Conservation (phyloP, 805 yeast species). For the Lachancea mirantina region DNA sequence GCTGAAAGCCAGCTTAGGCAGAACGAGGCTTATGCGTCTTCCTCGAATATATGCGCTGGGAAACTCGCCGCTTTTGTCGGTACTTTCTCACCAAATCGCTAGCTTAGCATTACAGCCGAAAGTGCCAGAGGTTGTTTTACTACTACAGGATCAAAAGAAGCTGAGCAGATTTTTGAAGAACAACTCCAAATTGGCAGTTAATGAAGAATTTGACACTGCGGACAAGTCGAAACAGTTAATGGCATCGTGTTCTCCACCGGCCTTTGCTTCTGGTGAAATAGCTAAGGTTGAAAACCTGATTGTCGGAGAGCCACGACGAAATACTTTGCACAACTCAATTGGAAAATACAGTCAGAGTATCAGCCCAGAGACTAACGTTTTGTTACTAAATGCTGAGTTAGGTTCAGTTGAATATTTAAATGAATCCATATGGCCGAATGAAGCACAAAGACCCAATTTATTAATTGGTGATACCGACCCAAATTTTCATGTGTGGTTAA, state of each 20-base stretch:
- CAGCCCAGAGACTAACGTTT: conserved; percentile 41
- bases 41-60: conserved; percentile 40
- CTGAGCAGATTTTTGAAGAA: conserved; percentile 35
- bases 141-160: conserved; percentile 38
- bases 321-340: conserved; percentile 47
- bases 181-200: conserved; percentile 33
- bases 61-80: conserved; percentile 33
- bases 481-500: too few relatives aligned
- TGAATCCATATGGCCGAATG: conserved; percentile 46
- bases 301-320: conserved; percentile 52
- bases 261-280: conserved; percentile 24
- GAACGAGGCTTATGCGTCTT: conserved; percentile 22
- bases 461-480: conserved; percentile 48
- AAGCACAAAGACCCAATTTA: conserved; percentile 44
- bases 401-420: conserved; percentile 50
- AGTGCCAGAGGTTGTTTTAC: conserved; percentile 35
- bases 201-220: conserved; percentile 15
- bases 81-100: conserved; percentile 42
- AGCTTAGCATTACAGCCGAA: conserved; percentile 32
- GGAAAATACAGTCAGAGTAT: conserved; percentile 39
- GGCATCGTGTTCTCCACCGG: conserved; percentile 30
- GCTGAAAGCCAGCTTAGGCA: too few relatives aligned
- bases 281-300: conserved; percentile 44
- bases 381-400: conserved; percentile 67
- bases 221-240: conserved; percentile 17